A percentile compares a stretch with the other conserved stretches of the same genome.
phyloP scores from a whole-genome alignment of 768 basidiomycete species.

The Cyclocybe cylindracea region DNA sequence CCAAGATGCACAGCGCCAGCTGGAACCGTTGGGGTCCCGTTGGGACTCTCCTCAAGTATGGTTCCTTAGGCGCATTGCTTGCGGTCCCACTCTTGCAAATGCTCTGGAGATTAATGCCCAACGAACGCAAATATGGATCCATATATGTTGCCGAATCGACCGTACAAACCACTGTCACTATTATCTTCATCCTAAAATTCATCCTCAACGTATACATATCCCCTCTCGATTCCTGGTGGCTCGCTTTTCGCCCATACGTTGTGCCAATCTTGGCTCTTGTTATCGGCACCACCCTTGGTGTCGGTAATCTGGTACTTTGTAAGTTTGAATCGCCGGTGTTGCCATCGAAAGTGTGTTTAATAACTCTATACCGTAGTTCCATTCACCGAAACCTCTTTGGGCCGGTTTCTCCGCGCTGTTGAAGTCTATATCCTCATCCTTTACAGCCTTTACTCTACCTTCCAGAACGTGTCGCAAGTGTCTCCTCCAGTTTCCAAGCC shows the following conservation, averaged over 20 bases:
- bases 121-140: conserved; percentile 37
- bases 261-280: conserved; percentile 53
- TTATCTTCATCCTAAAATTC: conserved; percentile 63
- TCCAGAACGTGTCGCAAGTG: conserved; percentile 7
- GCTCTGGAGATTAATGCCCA: conserved; percentile 55
- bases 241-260: conserved; percentile 45
- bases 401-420: conserved; percentile 65
- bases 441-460: conserved; percentile 51
- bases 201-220: conserved; percentile 56
- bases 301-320: conserved; percentile 62
- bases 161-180: conserved; percentile 58
- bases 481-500: background rate
- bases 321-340: conserved; percentile 30
- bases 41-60: conserved; percentile 55
- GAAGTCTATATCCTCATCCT: conserved; percentile 65
- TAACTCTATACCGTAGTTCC: conserved; percentile 41
- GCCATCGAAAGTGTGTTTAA: background rate
- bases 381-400: conserved; percentile 69
- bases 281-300: conserved; percentile 51
- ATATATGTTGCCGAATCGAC: conserved; percentile 61
- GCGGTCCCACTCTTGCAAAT: conserved; percentile 59
- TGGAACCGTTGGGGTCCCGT: conserved; percentile 67
- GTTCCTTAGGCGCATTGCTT: conserved; percentile 44
- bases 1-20: conserved; percentile 51
- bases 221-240: conserved; percentile 38